These are phyloP conservation scores for Calonectria honghensis DNA, from an alignment of 2,329 filamentous ascomycete genomes.

Conservation along the genomic window DNA sequence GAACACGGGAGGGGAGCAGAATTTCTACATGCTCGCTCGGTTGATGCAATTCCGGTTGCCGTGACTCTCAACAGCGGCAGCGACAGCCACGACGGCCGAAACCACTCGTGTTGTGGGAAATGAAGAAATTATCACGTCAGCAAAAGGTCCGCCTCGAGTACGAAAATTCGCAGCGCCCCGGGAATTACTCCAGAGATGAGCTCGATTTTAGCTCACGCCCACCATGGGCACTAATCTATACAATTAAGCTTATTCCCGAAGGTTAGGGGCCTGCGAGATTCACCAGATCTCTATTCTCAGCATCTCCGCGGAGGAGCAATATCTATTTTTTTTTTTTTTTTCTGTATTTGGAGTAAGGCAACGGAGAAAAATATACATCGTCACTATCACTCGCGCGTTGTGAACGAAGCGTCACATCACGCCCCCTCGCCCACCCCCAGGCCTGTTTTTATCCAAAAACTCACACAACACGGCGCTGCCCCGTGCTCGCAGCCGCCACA, in stretches of 20 bases:
- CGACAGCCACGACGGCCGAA: neutral
- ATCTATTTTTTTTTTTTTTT: neutral
- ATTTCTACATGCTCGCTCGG: neutral
- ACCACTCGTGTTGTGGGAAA: neutral
- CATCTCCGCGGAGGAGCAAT: conserved; percentile 31
- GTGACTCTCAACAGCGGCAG: neutral
- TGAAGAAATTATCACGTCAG: conserved; percentile 3
- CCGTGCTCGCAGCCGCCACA: conserved; percentile 2
- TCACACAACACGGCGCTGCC: neutral
- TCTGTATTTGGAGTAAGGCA: neutral
- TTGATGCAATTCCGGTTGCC: neutral
- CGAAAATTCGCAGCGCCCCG: neutral
- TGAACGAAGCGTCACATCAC: neutral
- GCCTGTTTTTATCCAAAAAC: neutral
- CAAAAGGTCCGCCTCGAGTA: neutral
- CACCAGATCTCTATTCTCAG: conserved; percentile 15
- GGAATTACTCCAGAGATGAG: conserved; percentile 17
- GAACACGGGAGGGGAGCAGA: neutral
- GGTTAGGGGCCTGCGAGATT: conserved; percentile 17
- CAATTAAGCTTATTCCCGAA: conserved; percentile 42
- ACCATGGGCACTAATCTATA: conserved; percentile 30
- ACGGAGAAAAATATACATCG: neutral
- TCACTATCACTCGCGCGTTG: neutral
- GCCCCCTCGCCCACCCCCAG: neutral
- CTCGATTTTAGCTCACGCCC: conserved; percentile 35